Conservation (phyloP, 2,329 filamentous ascomycete species). For the Pseudopithomyces maydicus region DNA sequence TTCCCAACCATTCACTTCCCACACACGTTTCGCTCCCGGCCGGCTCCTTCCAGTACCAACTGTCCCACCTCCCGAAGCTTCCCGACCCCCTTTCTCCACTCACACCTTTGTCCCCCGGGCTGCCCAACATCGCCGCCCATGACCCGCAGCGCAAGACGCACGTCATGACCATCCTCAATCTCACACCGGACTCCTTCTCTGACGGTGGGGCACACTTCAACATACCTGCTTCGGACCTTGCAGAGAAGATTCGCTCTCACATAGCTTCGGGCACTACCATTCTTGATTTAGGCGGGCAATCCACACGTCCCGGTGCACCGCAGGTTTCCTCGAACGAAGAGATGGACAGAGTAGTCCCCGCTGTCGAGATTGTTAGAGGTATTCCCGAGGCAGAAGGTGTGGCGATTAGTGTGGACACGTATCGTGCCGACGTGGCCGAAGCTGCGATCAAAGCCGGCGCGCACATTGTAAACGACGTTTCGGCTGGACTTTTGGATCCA, state of each 20-base stretch:
- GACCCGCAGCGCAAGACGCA: constrained; percentile 59
- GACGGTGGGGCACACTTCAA: constrained; percentile 70
- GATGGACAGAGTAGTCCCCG: constrained; percentile 75
- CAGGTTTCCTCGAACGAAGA: constrained; percentile 77
- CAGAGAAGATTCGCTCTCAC: constrained; percentile 64
- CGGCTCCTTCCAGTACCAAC: constrained; percentile 39
- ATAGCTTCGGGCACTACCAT: constrained; percentile 76
- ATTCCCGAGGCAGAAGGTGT: constrained; percentile 66
- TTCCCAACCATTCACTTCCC: constrained; percentile 28
- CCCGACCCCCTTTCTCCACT: constrained; percentile 45
- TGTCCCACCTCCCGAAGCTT: constrained; percentile 39
- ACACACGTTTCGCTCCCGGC: constrained; percentile 57
- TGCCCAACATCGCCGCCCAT: constrained; percentile 33
- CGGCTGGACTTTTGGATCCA: constrained; percentile 76
- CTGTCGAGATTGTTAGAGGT: constrained; percentile 73
- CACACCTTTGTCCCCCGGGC: constrained; percentile 43
- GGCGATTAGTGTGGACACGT: constrained; percentile 91
- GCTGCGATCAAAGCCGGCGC: constrained; percentile 78
- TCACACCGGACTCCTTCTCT: constrained; percentile 96
- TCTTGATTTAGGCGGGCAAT: constrained; percentile 92
- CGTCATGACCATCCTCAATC: constrained; percentile 92
- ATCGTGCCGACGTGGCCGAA: constrained; percentile 81
- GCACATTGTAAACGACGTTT: constrained; percentile 94
- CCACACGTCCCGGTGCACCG: constrained; percentile 76
- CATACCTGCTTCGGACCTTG: constrained; percentile 55